Base-by-base conservation (phyloP, 169 alveolate species). In the Sarcocystis neurona region DNA sequence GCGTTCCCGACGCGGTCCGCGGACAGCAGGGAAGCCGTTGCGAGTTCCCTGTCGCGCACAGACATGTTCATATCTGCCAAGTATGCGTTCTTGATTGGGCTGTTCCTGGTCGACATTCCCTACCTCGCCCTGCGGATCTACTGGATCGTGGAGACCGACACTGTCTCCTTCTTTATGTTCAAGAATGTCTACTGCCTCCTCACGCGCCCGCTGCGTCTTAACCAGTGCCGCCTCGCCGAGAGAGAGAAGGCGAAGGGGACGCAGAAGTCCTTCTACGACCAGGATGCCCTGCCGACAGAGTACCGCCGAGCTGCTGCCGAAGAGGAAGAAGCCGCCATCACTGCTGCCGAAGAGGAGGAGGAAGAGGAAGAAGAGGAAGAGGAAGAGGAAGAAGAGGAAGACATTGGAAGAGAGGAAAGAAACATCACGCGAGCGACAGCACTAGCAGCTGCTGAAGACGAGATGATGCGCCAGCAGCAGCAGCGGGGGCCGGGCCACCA, bases 161-260 rank as follows among this genome's bases (percentile, higher is more conserved):
- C 68, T 10, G 6, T 79, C 46, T 79, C 77, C 44, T 77, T 84
- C 44, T 89, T 89, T 56, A 58, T 93, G 43, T 79, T 91, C 84
- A 93, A 93, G 78, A 93, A 93, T 43, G 63, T 93, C 39, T 70
- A 74, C 39, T 90, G 79, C 72, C 89, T 93, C 20, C 90, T 89
- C 41, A 48, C 89, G 43, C 92, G 93, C 58, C 93, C 93, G n/a
- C 92, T 93, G 5, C 89, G 93, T 60, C 47, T 93, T 60, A 88
- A 90, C 82, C 95, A 93, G 87, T 93, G 95, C 53, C 89, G 93
- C 48, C 75, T 93, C 23, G 95, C 95, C 12, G 94, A 93, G 53
- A 85, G 87, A 48, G 95, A 93, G 41, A 92, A 92, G 30, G 91
- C 90, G 50, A 88, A 92, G 66, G 92, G 90, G 32, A 89, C 92